These are phyloP conservation scores for Ceratocystis harringtonii DNA, from an alignment of 2,329 filamentous ascomycete genomes.

Conservation along the genomic window DNA sequence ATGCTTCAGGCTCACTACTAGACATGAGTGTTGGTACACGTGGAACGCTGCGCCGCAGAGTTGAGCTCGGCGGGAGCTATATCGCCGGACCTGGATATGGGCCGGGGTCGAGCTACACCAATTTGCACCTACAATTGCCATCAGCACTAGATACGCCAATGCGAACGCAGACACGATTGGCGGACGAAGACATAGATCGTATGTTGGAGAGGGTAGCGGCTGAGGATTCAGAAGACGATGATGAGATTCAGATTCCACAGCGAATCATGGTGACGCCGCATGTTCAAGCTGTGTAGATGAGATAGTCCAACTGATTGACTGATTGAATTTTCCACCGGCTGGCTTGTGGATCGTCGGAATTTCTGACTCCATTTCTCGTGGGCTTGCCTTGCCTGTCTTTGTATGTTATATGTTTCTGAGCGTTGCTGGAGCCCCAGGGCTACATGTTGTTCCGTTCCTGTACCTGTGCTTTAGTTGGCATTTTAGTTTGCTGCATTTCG, in stretches of 20 bases:
- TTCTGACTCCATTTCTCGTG: no score
- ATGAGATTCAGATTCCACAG: conserved; percentile 42
- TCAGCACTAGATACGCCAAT: conserved; percentile 30
- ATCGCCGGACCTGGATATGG: neutral
- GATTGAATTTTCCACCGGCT: neutral
- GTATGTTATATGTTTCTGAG: no score
- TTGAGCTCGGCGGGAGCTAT: conserved; percentile 19
- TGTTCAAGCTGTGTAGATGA: conserved; percentile 12
- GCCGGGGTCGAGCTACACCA: conserved; percentile 24
- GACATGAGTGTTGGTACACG: neutral
- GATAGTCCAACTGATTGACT: neutral
- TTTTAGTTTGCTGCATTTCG: neutral
- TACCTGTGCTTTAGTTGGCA: neutral
- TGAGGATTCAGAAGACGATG: conserved; percentile 36
- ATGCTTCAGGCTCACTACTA: conserved; percentile 21
- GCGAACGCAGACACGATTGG: conserved; percentile 30
- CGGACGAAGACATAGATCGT: conserved; percentile 42
- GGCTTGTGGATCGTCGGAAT: neutral
- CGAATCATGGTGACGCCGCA: conserved; percentile 4
- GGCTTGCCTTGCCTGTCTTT: no score
- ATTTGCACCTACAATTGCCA: conserved; percentile 33
- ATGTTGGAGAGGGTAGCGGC: conserved; percentile 41
- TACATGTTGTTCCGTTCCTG: no score
- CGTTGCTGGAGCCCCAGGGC: no score
- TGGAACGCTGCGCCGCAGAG: conserved; percentile 11